Evolutionary conservation across 1,284 basidiomycete genomes (phyloP), one percentile per base, ranked within the genome.

Genomic region (Cutaneotrichosporon cyanovorans): DNA sequence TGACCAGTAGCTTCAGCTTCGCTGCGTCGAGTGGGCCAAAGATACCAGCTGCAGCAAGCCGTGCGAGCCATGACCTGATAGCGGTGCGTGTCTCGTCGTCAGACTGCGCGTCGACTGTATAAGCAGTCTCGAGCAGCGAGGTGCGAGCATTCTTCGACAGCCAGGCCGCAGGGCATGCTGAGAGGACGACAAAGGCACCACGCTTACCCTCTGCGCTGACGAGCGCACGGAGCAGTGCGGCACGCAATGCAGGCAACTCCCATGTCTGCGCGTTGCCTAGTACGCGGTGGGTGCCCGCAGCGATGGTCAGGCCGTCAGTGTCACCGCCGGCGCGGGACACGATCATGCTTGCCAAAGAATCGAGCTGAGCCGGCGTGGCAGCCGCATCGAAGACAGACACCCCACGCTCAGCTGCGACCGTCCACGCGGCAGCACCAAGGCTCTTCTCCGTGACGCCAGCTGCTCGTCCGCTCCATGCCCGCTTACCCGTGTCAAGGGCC

Each of bases 361-460:
- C 46, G n/a, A 57, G 48, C 48, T 53, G 51, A 5, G 41, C 21
- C 9, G 28, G 5, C 18, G 18, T 50, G 1, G 39, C 51, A 3
- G 40, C 11, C 7, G 22, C 32, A 5, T 61, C 56, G 14, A 63
- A 49, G 2, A 55, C 40, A 6, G 46, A n/a, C 12, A 63, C 18
- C 2, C 60, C 59, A 10, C 45, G 40, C 31, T 59, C 48, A 4
- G 57, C 58, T 2, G 56, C 21, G 5, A 54, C 14, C 2, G 55
- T 50, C 60, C 60, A 63, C 7, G 52, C 38, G 15, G 59, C 59
- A 8, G 55, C 42, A 10, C 41, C 42, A 11, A 56, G 47, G 10
- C 40, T 38, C 21, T 37, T 45, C 10, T 41, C 23, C 6, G 40
- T 32, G 2, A 50, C 50, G 10, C 33, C 46, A 3, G 48, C 50